Evolutionary conservation across 805 yeast genomes (phyloP), one percentile per base, ranked within the genome.

Genomic region (Yamadazyma akitaensis): DNA sequence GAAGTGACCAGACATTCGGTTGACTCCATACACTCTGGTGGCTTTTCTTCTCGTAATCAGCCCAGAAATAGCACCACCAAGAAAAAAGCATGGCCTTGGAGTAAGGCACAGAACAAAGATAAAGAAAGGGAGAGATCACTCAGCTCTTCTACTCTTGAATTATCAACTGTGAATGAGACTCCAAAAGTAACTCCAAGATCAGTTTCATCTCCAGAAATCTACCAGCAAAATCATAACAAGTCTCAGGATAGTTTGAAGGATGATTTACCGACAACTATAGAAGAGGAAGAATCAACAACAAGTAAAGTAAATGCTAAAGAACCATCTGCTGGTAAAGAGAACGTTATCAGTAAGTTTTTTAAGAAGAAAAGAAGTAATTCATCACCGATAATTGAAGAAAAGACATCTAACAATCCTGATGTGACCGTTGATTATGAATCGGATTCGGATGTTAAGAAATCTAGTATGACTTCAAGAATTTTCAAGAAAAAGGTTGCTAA

Each of bases 51-150:
- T 30, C 36, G 59, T 55, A 53, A 57, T 51, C 51, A 51, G 14
- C 37, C 44, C 10, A 50, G 45, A 21, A 41, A 41, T 37, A 38
- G 33, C 33, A 53, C 64, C 40, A 56, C 61, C 44, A 66, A 65
- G 57, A 72, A 68, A 57, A 68, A 68, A 51, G 61, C 70, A 12
- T 72, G 76, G 76, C 62, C 64, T 9, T 72, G 76, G 76, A 53
- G 67, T 48, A 50, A 41, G 24, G 42, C 37, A 30, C 43, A 37
- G 12, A 64, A 47, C 35, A 21, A 40, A 35, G 24, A 42, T 25
- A 17, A 25, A 14, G 45, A 47, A 24, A 53, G 59, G 44, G 61
- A 63, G 34, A 55, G 70, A 35, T 59, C 68, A 1, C 52, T 59
- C 2, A 66, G 71, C 50, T 48, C 64, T 7, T 64, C 71, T 3